A percentile compares a stretch with the other conserved stretches of the same genome.
These are phyloP conservation scores for Hemileccinum rubropunctum DNA, from an alignment of 768 basidiomycete genomes.

Conservation along the genomic window DNA sequence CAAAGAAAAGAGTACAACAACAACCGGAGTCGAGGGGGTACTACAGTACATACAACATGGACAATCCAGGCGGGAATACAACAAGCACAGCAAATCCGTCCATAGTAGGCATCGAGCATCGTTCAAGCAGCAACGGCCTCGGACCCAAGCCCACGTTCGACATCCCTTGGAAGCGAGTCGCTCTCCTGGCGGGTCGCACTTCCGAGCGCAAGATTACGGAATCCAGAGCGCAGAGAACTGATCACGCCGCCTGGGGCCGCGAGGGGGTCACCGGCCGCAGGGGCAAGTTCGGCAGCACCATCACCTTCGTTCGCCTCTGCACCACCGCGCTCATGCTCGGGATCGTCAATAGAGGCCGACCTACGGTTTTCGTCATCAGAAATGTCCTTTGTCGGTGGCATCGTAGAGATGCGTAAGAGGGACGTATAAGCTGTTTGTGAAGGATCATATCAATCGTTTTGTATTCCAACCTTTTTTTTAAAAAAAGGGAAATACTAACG, in stretches of 20 bases:
- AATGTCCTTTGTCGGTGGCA: slow-evolving; percentile 47
- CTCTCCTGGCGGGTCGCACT: slow-evolving; percentile 17
- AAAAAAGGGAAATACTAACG: slow-evolving; percentile 51
- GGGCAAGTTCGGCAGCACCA: neutral
- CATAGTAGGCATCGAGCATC: neutral
- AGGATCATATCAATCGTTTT: neutral
- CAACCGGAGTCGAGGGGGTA: neutral
- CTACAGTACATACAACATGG: neutral
- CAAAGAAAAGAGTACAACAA: neutral
- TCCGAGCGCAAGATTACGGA: slow-evolving; percentile 25
- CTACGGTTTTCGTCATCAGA: slow-evolving; percentile 30
- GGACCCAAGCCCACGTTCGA: slow-evolving; percentile 21
- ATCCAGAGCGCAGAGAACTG: slow-evolving; percentile 22
- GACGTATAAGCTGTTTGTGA: slow-evolving; percentile 84
- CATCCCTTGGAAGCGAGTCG: slow-evolving; percentile 29
- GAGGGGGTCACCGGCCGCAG: slow-evolving; percentile 11
- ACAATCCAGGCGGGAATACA: slow-evolving; percentile 1
- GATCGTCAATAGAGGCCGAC: slow-evolving; percentile 27
- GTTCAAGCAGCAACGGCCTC: slow-evolving; percentile 12
- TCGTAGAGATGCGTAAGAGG: slow-evolving; percentile 75
- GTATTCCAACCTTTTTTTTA: neutral
- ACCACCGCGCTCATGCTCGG: slow-evolving; percentile 21
- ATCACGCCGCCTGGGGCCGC: slow-evolving; percentile 19
- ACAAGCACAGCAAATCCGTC: neutral
- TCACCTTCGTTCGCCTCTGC: neutral